Evolutionary conservation across 805 yeast genomes (phyloP), one percentile per base, ranked within the genome.

Genomic region (Suhomyces canberraensis): DNA sequence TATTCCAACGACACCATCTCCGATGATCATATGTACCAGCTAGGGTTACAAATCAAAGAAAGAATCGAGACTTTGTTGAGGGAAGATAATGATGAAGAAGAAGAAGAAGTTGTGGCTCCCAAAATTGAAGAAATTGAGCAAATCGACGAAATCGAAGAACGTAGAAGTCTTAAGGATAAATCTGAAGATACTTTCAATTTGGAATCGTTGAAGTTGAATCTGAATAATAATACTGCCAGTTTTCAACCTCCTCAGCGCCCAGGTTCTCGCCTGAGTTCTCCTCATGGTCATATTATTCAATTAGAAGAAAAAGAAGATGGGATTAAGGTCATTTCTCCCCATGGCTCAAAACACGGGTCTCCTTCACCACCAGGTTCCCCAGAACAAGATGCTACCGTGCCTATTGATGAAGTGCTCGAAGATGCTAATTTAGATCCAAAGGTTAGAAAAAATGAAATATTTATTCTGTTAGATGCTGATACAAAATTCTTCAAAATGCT

Each of bases 401-500:
- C 40, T 9, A 22, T 40, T 2, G 33, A 34, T 16, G 25, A 34
- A 13, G 32, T 15, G 25, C 39, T 37, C 21, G 45, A 25, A 33
- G 33, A 33, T 16, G 29, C 36, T 4, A 17, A 6, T 9, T 25
- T 32, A 6, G 37, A 34, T 13, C 21, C 24, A 11, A 24, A 24
- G 6, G 26, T 24, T 8, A 24, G 52, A 33, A 51, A 50, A 31
- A 60, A 55, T 42, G 73, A 61, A 46, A 57, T 65, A n/a, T 54
- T 52, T 38, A 62, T 81, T 28, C 61, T 64, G 44, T 54, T 77
- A 21, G 68, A 71, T 36, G 75, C 81, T 4, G 87, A 82, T 58
- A 58, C 75, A 6, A 73, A 70, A 44, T 81, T 81, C 50, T 81
- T 81, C 56, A 69, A 67, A 37, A 76, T 74, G 64, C 63, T 81